Base-by-base conservation (phyloP, 176 grass and related monocot genomes). In the Melocanna baccifera region DNA sequence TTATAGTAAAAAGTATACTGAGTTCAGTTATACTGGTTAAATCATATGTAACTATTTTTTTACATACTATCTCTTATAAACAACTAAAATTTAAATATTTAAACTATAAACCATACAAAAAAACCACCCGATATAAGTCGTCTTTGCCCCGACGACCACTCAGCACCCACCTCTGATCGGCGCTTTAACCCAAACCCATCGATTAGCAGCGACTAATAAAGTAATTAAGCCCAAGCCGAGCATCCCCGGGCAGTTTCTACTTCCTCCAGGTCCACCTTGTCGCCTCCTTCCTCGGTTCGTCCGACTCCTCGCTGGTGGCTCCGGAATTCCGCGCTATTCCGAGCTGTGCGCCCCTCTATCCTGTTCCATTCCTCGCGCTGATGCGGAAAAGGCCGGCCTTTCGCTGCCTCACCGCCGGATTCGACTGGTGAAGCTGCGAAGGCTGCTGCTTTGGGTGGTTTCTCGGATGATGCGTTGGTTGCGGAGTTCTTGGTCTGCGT, bases 281-380 rank as follows among this genome's bases (percentile, higher is more conserved):
- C 71, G 22, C 53, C 29, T 51, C n/a, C 58, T 59, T 78, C 71
- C 83, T 83, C 80, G 29, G 73, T n/a, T n/a, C n/a, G n/a, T n/a
- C n/a, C n/a, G n/a, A 53, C 79, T 71, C 75, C 67, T 83, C 50
- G 41, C 61, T 68, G 75, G 41, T 84, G 84, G 84, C 84, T 53
- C 51, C 5, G 1, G 57, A 9, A 26, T 25, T 40, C 88, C 40
- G 11, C 36, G 2, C 18, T 50, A 76, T 51, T 20, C 29, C 48
- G 30, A 62, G 6, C 34, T 10, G 22, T 41, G 47, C 16, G 36
- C 9, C 36, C 40, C 20, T 43, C 3, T 45, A 32, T 9, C 13
- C 73, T 26, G 20, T n/a, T 55, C 46, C 64, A 7, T 7, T 74
- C 42, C n/a, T 52, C 12, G 18, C 12, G 30, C 12, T 0, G 43